A percentile compares a stretch with the other conserved stretches of the same genome.
These are phyloP conservation scores for Picea sitchensis DNA, from an alignment of 75 land plant genomes.

Conservation along the genomic window DNA sequence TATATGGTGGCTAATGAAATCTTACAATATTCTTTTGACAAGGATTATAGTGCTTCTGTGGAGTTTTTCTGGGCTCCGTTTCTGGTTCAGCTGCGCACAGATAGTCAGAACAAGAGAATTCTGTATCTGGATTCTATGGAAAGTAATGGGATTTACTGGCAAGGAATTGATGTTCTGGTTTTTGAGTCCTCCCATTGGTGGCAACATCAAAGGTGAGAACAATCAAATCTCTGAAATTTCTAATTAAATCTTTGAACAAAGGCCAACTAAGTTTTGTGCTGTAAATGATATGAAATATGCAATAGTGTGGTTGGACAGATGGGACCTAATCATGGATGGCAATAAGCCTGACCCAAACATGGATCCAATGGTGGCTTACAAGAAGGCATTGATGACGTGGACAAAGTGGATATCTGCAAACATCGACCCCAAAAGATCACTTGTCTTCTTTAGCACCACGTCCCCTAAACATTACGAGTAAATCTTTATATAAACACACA, in stretches of 20 bases:
- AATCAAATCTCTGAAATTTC: too few species aligned
- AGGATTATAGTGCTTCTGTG: slow-evolving; percentile 74
- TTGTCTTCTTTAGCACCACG: slow-evolving; percentile 21
- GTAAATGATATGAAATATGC: too few species aligned
- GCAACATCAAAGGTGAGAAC: background rate
- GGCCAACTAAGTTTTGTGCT: too few species aligned
- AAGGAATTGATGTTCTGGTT: slow-evolving; percentile 52
- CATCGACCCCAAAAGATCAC: slow-evolving; percentile 19
- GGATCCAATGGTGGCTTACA: slow-evolving; percentile 26
- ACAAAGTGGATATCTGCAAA: slow-evolving; percentile 25
- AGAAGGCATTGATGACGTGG: slow-evolving; percentile 26
- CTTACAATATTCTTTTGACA: slow-evolving; percentile 9
- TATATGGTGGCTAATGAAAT: background rate
- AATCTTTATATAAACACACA: too few species aligned
- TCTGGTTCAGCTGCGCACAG: slow-evolving; percentile 55
- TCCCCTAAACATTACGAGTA: slow-evolving; percentile 26
- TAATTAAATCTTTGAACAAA: too few species aligned
- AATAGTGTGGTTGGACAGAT: too few species aligned
- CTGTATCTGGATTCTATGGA: slow-evolving; percentile 51
- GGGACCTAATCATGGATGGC: background rate
- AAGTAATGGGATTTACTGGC: slow-evolving; percentile 53
- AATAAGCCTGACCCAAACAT: slow-evolving; percentile 5
- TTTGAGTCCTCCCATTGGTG: slow-evolving; percentile 88
- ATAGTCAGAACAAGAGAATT: slow-evolving; percentile 23
- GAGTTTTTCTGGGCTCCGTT: slow-evolving; percentile 81